These are phyloP conservation scores for Elsinoe perseae DNA, from an alignment of 2,329 filamentous ascomycete genomes.

Conservation along the genomic window DNA sequence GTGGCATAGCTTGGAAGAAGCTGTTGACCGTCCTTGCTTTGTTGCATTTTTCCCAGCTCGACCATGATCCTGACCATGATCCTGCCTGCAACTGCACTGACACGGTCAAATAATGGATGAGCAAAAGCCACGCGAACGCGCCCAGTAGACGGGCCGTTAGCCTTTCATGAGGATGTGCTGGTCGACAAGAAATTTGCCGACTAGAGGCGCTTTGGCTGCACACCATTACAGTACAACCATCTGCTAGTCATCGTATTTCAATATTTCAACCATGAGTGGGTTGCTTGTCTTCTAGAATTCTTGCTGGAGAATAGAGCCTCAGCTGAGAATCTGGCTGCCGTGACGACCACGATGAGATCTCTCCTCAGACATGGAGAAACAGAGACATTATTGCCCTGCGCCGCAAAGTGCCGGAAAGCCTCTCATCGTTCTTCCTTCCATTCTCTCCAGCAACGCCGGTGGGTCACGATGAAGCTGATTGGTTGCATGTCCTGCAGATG, in stretches of 20 bases:
- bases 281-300: not conserved
- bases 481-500: not conserved
- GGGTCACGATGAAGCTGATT: not conserved
- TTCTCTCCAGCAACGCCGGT: not conserved
- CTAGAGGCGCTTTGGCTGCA: not conserved
- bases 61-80: no score
- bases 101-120: not conserved
- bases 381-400: not conserved
- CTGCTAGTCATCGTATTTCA: not conserved
- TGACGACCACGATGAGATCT: not conserved
- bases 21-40: no score
- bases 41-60: no score
- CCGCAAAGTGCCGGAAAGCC: not conserved
- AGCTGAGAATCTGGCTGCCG: not conserved
- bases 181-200: conserved; percentile 10
- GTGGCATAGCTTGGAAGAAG: no score
- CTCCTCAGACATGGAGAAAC: not conserved
- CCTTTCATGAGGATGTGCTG: conserved; percentile 6
- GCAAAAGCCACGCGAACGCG: conserved; percentile 7
- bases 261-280: no score
- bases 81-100: no score
- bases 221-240: not conserved
- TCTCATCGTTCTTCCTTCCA: not conserved
- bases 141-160: conserved; percentile 7
- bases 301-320: not conserved